phyloP scores from a whole-genome alignment of 2,329 filamentous ascomycete genomes.

The Rutstroemia sp. region DNA sequence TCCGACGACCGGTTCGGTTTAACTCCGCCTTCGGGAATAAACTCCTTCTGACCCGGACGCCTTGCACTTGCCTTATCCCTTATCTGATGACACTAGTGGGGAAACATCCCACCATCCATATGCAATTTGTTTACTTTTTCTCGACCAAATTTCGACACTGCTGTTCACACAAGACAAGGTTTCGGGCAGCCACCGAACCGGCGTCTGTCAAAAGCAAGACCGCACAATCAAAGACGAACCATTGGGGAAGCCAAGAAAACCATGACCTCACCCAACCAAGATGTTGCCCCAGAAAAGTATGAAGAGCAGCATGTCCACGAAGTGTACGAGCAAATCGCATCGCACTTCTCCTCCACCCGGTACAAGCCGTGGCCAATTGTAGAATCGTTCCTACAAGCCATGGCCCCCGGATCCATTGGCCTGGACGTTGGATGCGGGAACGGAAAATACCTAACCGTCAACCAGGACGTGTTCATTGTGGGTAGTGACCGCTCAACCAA shows the following conservation, averaged over 20 bases:
- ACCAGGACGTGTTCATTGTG: slow-evolving; percentile 68
- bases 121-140: not conserved
- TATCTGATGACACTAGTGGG: not conserved
- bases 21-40: not conserved
- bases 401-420: slow-evolving; percentile 66
- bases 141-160: not conserved
- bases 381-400: slow-evolving; percentile 62
- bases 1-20: not conserved
- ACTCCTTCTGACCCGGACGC: too few species aligned
- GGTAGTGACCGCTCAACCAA: slow-evolving; percentile 72
- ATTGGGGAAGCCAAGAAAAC: not conserved
- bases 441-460: slow-evolving; percentile 86
- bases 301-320: slow-evolving; percentile 83
- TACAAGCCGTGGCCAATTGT: slow-evolving; percentile 91
- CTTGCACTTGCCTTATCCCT: not conserved
- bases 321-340: slow-evolving; percentile 83
- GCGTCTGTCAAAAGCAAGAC: too few species aligned
- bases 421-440: slow-evolving; percentile 94
- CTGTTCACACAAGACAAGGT: too few species aligned
- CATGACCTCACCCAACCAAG: not conserved
- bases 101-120: not conserved
- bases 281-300: slow-evolving; percentile 45
- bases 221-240: too few species aligned
- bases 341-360: slow-evolving; percentile 74
- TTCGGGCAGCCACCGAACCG: not conserved